Percentiles rank a stretch among this genome's conserved stretches.
Evolutionary conservation across 768 basidiomycete genomes (phyloP).

Genomic region (Xerocomellus intermedius): DNA sequence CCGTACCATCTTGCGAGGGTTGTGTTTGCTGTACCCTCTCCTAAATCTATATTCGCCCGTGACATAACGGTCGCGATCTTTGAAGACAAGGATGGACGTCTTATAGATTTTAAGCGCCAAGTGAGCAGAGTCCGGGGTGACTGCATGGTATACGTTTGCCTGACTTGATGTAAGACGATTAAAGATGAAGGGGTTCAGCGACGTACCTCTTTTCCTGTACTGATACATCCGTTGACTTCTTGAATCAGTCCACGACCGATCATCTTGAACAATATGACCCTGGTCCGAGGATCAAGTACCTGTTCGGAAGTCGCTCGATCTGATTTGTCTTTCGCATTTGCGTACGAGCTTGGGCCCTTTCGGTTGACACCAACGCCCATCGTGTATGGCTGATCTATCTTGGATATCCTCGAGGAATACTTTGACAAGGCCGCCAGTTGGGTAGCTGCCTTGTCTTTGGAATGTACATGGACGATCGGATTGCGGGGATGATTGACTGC

Average conservation of each 20-base stretch:
- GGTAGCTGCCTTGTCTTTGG: constrained; percentile 62
- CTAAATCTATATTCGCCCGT: constrained; percentile 95
- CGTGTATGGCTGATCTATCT: constrained; percentile 72
- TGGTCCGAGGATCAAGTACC: constrained; percentile 93
- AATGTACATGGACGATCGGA: constrained; percentile 26
- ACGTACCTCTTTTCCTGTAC: constrained; percentile 94
- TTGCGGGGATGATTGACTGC: constrained; percentile 66
- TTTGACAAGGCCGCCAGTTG: constrained; percentile 75
- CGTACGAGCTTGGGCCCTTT: constrained; percentile 86
- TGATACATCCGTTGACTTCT: constrained; percentile 94
- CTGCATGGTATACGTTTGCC: constrained; percentile 97
- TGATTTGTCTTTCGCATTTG: constrained; percentile 92
- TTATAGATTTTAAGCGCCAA: constrained; percentile 98
- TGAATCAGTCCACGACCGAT: constrained; percentile 85
- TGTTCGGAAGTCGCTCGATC: constrained; percentile 97
- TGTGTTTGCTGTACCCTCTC: constrained; percentile 81
- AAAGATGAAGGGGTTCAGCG: background rate
- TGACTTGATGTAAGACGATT: constrained; percentile 31
- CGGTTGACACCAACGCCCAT: constrained; percentile 78
- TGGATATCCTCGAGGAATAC: constrained; percentile 70
- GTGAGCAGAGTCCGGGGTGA: constrained; percentile 53
- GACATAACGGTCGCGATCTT: constrained; percentile 96
- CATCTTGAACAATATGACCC: constrained; percentile 95
- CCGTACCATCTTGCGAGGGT: constrained; percentile 98
- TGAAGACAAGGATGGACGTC: constrained; percentile 96